Percentiles rank a stretch among this genome's conserved stretches.
Conservation (phyloP, 345 rosid species). For the Sisymbrium irio region DNA sequence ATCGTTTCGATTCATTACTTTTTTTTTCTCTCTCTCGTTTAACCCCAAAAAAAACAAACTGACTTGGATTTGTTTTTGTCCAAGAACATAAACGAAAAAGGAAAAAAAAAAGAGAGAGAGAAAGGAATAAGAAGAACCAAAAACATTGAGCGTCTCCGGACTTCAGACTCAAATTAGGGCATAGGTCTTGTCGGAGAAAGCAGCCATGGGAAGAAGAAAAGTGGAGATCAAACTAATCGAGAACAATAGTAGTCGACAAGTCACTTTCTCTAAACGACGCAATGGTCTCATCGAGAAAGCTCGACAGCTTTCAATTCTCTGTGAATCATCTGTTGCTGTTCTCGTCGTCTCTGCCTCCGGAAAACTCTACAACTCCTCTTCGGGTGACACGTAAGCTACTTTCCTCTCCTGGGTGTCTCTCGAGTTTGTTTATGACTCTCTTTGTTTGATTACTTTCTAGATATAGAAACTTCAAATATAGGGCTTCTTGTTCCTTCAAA, state of each 20-base stretch:
- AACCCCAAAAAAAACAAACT: neutral
- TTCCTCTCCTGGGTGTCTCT: slow-evolving; percentile 7
- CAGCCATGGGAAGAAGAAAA: slow-evolving; percentile 55
- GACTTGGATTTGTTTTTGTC: neutral
- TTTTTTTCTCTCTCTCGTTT: slow-evolving; percentile 1
- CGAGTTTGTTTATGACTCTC: neutral
- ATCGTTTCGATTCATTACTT: slow-evolving; percentile 1
- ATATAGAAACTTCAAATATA: slow-evolving; percentile 8
- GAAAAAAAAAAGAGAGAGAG: too few relatives aligned
- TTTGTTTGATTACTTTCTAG: slow-evolving; percentile 4
- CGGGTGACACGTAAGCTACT: slow-evolving; percentile 41
- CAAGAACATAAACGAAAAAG: too few relatives aligned
- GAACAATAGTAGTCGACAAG: slow-evolving; percentile 60
- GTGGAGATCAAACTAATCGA: slow-evolving; percentile 64
- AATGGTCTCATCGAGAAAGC: slow-evolving; percentile 70
- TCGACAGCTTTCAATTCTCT: slow-evolving; percentile 62
- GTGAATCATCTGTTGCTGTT: slow-evolving; percentile 59
- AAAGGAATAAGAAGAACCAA: neutral
- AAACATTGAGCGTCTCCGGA: neutral
- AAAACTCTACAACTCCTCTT: slow-evolving; percentile 46
- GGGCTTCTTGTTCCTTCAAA: slow-evolving; percentile 12
- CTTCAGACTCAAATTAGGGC: slow-evolving; percentile 24
- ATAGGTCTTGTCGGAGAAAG: neutral
- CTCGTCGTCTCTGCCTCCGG: slow-evolving; percentile 58
- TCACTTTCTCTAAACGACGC: slow-evolving; percentile 65